Conservation (phyloP, 176 grass and related monocot species). For the Cenchrus fungigraminus region DNA sequence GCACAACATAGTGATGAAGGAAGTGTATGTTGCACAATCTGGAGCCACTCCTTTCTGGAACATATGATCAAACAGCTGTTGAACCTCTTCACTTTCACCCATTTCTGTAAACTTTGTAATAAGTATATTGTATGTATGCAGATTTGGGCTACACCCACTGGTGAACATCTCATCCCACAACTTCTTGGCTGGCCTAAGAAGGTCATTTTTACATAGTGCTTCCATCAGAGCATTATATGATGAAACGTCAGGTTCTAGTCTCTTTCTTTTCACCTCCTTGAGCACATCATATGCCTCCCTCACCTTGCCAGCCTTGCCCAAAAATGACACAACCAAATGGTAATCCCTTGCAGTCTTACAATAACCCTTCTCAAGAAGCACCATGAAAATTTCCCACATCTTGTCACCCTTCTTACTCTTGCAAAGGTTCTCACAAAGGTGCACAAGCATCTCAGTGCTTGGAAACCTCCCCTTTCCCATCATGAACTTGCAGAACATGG, state of each 20-base stretch:
- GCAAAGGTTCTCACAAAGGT: conserved; percentile 70
- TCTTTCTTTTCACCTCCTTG: conserved; percentile 76
- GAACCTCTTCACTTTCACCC: conserved; percentile 63
- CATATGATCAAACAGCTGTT: conserved; percentile 80
- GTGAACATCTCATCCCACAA: conserved; percentile 99
- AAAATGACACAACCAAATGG: conserved; percentile 74
- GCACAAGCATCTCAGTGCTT: conserved; percentile 41
- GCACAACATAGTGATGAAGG: conserved; percentile 70
- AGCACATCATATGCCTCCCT: conserved; percentile 91
- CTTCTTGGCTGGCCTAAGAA: conserved; percentile 88
- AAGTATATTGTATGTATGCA: conserved; percentile 89
- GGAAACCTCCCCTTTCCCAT: conserved; percentile 62
- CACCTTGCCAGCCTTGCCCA: conserved; percentile 80
- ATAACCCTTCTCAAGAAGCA: conserved; percentile 63
- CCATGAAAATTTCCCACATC: conserved; percentile 66
- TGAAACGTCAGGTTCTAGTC: conserved; percentile 64
- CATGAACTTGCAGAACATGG: conserved; percentile 82
- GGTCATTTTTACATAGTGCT: conserved; percentile 71
- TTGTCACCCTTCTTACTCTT: conserved; percentile 61
- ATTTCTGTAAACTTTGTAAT: conserved; percentile 76
- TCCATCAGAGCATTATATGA: conserved; percentile 88
- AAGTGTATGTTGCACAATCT: conserved; percentile 64
- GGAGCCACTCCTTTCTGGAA: conserved; percentile 63
- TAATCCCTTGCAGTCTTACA: conserved; percentile 54
- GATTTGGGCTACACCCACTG: conserved; percentile 66